These are phyloP conservation scores for Dujonia santamariae DNA, from an alignment of 1,139 yeast genomes.

Conservation along the genomic window DNA sequence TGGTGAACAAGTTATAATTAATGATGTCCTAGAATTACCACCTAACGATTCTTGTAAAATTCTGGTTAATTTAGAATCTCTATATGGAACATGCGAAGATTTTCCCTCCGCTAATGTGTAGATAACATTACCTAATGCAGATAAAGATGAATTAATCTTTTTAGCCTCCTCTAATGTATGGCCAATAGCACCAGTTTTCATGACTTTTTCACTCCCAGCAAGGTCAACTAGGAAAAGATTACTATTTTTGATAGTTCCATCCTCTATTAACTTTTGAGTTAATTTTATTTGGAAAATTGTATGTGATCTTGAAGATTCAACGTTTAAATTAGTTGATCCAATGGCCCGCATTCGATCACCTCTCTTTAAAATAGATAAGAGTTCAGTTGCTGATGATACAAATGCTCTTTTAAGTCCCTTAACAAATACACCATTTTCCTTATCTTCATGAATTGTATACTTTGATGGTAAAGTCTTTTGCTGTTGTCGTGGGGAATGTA, in stretches of 20 bases:
- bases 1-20: constrained; percentile 79
- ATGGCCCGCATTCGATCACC: constrained; percentile 59
- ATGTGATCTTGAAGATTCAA: constrained; percentile 78
- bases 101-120: constrained; percentile 72
- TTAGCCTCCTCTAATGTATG: constrained; percentile 79
- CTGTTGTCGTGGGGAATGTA: neutral
- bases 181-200: constrained; percentile 77
- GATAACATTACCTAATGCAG: constrained; percentile 79
- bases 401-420: constrained; percentile 62
- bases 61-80: constrained; percentile 83
- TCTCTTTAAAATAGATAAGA: constrained; percentile 50
- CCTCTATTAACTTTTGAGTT: constrained; percentile 53
- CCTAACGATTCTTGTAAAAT: constrained; percentile 83
- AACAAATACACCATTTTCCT: constrained; percentile 64
- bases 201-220: constrained; percentile 89
- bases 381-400: constrained; percentile 58
- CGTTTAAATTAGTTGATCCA: constrained; percentile 69
- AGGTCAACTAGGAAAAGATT: constrained; percentile 76
- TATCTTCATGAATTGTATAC: constrained; percentile 61
- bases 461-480: constrained; percentile 3
- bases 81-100: constrained; percentile 67
- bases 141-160: constrained; percentile 74
- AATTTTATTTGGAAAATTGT: constrained; percentile 71
- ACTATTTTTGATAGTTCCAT: constrained; percentile 62
- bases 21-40: constrained; percentile 80